Conservation (phyloP, 129 eudicot species). For the Lactuca saligna region DNA sequence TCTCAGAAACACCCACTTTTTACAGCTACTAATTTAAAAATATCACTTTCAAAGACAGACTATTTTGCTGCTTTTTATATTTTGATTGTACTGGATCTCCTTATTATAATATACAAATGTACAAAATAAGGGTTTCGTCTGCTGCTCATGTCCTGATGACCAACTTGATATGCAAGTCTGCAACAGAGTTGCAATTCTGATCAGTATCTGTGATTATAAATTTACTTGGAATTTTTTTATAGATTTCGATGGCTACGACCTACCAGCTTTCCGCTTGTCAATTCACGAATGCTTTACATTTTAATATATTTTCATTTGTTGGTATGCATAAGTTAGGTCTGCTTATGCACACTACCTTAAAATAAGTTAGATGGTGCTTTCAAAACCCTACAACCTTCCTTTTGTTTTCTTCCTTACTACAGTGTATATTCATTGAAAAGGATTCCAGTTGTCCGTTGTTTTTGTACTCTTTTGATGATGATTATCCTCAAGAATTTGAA, state of each 20-base stretch:
- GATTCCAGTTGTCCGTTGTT: neutral
- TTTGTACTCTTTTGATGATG: neutral
- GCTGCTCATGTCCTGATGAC: neutral
- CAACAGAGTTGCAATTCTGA: neutral
- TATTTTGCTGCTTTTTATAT: neutral
- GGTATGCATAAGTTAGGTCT: neutral
- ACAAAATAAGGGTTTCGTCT: neutral
- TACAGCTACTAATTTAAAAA: neutral
- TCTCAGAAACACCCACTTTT: neutral
- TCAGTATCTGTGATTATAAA: neutral
- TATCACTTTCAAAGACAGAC: neutral
- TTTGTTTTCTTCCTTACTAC: slow-evolving; percentile 9
- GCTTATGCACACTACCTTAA: slow-evolving; percentile 19
- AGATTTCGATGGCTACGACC: neutral
- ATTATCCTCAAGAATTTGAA: neutral
- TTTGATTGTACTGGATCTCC: neutral
- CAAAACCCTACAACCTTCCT: slow-evolving; percentile 7
- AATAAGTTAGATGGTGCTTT: slow-evolving; percentile 23
- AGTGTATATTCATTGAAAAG: too few relatives aligned
- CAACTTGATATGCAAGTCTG: neutral
- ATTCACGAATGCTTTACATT: neutral
- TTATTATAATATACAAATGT: neutral
- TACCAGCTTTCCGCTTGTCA: neutral
- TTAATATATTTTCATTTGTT: slow-evolving; percentile 5
- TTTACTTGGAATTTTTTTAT: neutral